Percentiles rank a stretch among this genome's conserved stretches.
Conservation (phyloP, 2,329 filamentous ascomycete genomes). For the Atkinsonella texensis region DNA sequence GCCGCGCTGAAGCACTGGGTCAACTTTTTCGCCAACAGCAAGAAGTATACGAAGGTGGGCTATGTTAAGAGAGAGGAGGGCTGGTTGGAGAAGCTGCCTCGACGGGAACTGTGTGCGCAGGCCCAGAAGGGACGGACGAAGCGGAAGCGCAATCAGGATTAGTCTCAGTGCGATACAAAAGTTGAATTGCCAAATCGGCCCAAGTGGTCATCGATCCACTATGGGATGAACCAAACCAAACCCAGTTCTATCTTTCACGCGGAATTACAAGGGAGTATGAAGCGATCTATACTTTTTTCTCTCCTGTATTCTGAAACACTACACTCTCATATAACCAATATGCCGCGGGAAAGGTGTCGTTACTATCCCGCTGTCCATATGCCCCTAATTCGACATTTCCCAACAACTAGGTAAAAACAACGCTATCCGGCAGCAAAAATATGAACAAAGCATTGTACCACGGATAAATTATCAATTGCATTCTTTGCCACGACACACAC, state of each 20-base stretch:
- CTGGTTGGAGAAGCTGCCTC: conserved; percentile 50
- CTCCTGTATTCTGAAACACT: background rate
- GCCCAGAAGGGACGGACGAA: conserved; percentile 48
- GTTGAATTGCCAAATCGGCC: too few species aligned
- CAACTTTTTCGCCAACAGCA: conserved; percentile 65
- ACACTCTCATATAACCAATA: background rate
- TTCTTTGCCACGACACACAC: background rate
- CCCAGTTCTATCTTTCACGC: too few species aligned
- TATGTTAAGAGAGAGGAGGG: conserved; percentile 50
- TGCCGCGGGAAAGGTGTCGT: background rate
- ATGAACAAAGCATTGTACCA: conserved; percentile 5
- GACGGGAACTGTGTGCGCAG: conserved; percentile 54
- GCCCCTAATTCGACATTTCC: background rate
- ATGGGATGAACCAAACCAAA: too few species aligned
- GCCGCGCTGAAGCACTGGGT: conserved; percentile 70
- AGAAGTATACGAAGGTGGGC: conserved; percentile 74
- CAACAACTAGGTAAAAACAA: background rate
- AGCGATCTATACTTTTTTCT: background rate
- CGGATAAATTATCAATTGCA: conserved; percentile 7
- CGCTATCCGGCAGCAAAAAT: conserved; percentile 7
- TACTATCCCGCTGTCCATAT: background rate
- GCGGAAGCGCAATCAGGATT: conserved; percentile 26
- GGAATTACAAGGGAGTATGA: too few species aligned
- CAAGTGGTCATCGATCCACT: too few species aligned
- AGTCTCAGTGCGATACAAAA: background rate